Conservation (phyloP, 1,284 basidiomycete genomes). For the Amylostereum areolatum region DNA sequence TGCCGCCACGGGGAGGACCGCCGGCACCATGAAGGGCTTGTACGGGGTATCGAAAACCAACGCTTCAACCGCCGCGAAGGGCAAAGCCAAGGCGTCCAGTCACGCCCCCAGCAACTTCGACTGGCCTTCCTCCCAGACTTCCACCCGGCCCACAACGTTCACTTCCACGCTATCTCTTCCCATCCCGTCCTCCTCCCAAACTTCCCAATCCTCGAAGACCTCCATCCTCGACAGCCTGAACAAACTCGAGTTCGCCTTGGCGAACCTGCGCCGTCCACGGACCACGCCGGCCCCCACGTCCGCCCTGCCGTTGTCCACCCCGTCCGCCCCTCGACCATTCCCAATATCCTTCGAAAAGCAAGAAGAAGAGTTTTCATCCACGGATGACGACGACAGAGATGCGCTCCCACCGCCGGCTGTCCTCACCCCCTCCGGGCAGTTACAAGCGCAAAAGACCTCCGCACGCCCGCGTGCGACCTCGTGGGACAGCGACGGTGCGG, state of each 20-base stretch:
- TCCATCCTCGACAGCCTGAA: neutral
- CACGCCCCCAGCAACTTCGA: neutral
- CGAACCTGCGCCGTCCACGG: neutral
- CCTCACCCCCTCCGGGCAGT: too few species aligned
- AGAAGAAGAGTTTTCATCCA: neutral
- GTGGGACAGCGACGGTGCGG: neutral
- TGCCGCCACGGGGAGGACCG: neutral
- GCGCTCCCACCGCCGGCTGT: slow-evolving; percentile 5
- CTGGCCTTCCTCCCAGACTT: neutral
- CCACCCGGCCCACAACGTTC: neutral
- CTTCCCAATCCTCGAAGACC: neutral
- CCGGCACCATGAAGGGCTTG: slow-evolving; percentile 3
- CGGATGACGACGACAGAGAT: slow-evolving; percentile 11
- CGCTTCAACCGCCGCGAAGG: neutral
- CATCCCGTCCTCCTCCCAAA: neutral
- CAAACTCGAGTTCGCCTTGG: neutral
- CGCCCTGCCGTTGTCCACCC: neutral
- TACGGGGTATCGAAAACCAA: slow-evolving; percentile 10
- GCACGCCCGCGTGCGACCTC: neutral
- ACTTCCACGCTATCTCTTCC: too few species aligned
- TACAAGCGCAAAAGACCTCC: too few species aligned
- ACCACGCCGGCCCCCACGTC: neutral
- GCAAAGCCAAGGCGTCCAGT: neutral
- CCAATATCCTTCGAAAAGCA: slow-evolving; percentile 17
- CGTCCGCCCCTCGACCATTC: slow-evolving; percentile 14